Percentiles rank a stretch among this genome's conserved stretches.
phyloP scores from a whole-genome alignment of 1,284 basidiomycete genomes.

The Cryptococcus sp. region DNA sequence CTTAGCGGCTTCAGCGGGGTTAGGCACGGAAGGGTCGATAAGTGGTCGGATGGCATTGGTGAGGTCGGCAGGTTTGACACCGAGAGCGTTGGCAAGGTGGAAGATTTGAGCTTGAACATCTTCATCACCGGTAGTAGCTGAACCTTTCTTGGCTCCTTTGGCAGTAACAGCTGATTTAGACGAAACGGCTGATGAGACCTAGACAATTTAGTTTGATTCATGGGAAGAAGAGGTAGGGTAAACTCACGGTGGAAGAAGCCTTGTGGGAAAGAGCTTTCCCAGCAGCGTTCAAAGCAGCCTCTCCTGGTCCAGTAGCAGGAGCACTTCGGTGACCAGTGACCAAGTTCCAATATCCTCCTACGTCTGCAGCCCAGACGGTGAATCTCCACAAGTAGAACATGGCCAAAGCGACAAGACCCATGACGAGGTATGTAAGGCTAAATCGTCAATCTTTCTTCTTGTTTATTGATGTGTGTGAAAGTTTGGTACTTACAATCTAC shows the following conservation, averaged over 20 bases:
- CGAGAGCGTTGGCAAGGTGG: conserved; percentile 40
- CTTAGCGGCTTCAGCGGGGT: conserved; percentile 32
- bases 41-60: conserved; percentile 42
- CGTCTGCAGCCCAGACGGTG: conserved; percentile 42
- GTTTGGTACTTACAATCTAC: conserved; percentile 33
- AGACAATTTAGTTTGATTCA: neutral
- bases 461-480: neutral
- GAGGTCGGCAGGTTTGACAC: conserved; percentile 44
- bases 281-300: conserved; percentile 9
- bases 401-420: conserved; percentile 31
- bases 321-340: conserved; percentile 32
- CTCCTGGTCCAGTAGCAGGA: conserved; percentile 15
- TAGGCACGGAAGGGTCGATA: conserved; percentile 43
- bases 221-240: neutral
- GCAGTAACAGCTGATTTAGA: neutral
- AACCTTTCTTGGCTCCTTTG: neutral
- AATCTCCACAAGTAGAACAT: conserved; percentile 45
- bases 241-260: neutral
- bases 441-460: neutral
- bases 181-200: no score
- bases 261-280: conserved; percentile 4
- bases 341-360: conserved; percentile 46
- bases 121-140: conserved; percentile 1
- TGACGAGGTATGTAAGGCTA: conserved; percentile 42
- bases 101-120: conserved; percentile 42